Evolutionary conservation across 371 early-diverging fungal genomes (phyloP).

Genomic region (Rhizopus arrhizus): DNA sequence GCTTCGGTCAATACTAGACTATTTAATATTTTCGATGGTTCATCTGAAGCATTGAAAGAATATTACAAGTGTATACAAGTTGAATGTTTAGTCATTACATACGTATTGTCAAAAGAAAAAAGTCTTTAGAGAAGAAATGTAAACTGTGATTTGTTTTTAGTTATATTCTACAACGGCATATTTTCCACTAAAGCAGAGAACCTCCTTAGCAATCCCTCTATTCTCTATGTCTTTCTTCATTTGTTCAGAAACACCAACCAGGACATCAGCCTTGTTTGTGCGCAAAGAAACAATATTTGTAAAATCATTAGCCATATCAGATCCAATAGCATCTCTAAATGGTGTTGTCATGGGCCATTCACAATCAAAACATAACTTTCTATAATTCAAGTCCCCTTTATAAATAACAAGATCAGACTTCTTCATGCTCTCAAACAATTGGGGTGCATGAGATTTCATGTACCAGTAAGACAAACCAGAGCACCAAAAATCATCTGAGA

Average conservation of each 20-base stretch:
- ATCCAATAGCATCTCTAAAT: slow-evolving; percentile 82
- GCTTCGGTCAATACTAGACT: no score
- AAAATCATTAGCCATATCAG: slow-evolving; percentile 55
- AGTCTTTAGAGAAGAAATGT: no score
- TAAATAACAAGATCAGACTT: slow-evolving; percentile 75
- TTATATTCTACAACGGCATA: slow-evolving; percentile 73
- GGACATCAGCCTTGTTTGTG: slow-evolving; percentile 88
- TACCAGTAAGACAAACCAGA: slow-evolving; percentile 78
- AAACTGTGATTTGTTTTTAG: neutral
- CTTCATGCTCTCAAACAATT: slow-evolving; percentile 60
- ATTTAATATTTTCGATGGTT: no score
- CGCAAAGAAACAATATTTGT: slow-evolving; percentile 74
- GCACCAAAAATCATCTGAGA: slow-evolving; percentile 84
- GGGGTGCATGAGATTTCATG: slow-evolving; percentile 63
- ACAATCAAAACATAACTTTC: slow-evolving; percentile 90
- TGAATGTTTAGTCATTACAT: no score
- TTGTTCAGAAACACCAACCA: slow-evolving; percentile 75
- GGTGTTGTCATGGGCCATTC: slow-evolving; percentile 81
- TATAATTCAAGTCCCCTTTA: slow-evolving; percentile 96
- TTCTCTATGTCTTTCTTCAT: slow-evolving; percentile 58
- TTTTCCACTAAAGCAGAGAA: slow-evolving; percentile 77
- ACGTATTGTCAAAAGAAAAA: no score
- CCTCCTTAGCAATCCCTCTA: slow-evolving; percentile 35
- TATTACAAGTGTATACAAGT: no score
- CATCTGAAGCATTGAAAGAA: no score